A percentile compares a stretch with the other conserved stretches of the same genome.
phyloP scores from a whole-genome alignment of 495 filamentous ascomycete species.

The Chaetomium tenue region DNA sequence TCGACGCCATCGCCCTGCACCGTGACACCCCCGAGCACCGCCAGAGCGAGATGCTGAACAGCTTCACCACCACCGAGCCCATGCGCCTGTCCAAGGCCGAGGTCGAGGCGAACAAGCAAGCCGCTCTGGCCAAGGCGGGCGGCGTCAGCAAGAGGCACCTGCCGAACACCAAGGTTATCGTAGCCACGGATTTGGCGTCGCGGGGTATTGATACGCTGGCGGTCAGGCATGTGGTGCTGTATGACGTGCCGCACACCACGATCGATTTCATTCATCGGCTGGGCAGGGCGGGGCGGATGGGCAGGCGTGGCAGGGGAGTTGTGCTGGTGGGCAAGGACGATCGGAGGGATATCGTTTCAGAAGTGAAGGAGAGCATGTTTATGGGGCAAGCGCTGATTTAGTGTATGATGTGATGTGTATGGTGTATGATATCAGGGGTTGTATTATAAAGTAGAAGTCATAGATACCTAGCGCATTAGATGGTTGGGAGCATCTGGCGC shows the following conservation, averaged over 20 bases:
- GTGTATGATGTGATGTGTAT: slow-evolving; percentile 8
- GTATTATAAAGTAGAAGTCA: slow-evolving; percentile 1
- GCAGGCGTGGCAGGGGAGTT: slow-evolving; percentile 80
- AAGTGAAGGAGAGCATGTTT: slow-evolving; percentile 94
- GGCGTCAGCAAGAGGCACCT: slow-evolving; percentile 30
- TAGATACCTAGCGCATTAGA: not conserved
- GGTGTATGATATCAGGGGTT: slow-evolving; percentile 1
- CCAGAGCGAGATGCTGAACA: slow-evolving; percentile 68
- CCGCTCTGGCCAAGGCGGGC: slow-evolving; percentile 19
- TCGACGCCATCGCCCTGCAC: slow-evolving; percentile 79
- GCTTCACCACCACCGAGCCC: slow-evolving; percentile 65
- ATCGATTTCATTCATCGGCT: slow-evolving; percentile 97
- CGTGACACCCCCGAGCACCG: slow-evolving; percentile 73
- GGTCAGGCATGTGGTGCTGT: slow-evolving; percentile 85
- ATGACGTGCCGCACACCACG: slow-evolving; percentile 92
- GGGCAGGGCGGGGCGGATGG: slow-evolving; percentile 89
- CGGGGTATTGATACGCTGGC: slow-evolving; percentile 93
- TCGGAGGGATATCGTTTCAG: slow-evolving; percentile 82
- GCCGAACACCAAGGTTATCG: slow-evolving; percentile 81
- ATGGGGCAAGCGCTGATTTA: slow-evolving; percentile 82
- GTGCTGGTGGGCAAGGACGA: slow-evolving; percentile 89
- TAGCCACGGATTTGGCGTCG: slow-evolving; percentile 89
- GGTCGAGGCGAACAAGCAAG: slow-evolving; percentile 16
- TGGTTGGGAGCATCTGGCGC: not conserved
- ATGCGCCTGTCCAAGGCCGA: slow-evolving; percentile 34